Conservation (phyloP, 2,329 filamentous ascomycete genomes). For the Colletotrichum navitas region DNA sequence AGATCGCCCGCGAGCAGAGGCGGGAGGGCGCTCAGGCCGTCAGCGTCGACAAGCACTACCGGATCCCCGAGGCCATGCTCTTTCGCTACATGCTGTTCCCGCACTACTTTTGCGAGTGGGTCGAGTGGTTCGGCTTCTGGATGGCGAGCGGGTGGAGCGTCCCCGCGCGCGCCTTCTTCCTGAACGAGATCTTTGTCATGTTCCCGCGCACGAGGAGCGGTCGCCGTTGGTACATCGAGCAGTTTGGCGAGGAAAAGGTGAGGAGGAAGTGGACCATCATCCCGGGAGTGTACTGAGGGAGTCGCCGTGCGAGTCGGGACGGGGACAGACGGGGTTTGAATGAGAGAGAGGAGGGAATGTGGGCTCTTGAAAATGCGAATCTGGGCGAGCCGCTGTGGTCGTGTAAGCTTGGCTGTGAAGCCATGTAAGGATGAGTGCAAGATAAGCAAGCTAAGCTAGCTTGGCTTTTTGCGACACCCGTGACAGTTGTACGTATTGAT, state of each 20-base stretch:
- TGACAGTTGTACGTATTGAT: no score
- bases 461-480: no score
- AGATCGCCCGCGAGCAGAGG: constrained; percentile 54
- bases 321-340: background rate
- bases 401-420: background rate
- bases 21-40: constrained; percentile 50
- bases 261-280: constrained; percentile 79
- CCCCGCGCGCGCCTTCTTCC: constrained; percentile 83
- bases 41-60: constrained; percentile 82
- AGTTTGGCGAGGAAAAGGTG: constrained; percentile 88
- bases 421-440: background rate
- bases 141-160: constrained; percentile 78
- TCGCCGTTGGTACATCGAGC: constrained; percentile 86
- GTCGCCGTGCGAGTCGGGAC: background rate
- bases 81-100: constrained; percentile 89
- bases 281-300: constrained; percentile 60
- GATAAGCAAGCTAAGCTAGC: no score
- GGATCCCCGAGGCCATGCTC: constrained; percentile 84
- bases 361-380: background rate
- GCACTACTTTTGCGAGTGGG: constrained; percentile 96
- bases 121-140: constrained; percentile 94
- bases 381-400: no score
- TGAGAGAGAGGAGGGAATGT: background rate
- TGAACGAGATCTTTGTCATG: constrained; percentile 94
- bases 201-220: constrained; percentile 86